phyloP scores from a whole-genome alignment of 176 grass and related monocot species.

The Ananas comosus region DNA sequence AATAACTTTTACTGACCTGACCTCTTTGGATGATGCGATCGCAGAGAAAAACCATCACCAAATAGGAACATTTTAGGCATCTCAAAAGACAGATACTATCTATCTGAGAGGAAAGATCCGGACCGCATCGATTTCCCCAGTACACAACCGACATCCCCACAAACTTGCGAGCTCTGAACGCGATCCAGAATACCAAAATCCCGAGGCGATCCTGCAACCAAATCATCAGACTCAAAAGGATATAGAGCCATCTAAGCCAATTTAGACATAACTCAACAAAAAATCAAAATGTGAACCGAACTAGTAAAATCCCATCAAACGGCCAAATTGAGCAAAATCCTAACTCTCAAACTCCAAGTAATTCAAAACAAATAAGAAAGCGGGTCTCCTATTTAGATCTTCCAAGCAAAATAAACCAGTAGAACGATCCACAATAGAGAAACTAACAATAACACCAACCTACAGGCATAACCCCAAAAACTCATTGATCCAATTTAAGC shows the following conservation, averaged over 20 bases:
- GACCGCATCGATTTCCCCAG: slow-evolving; percentile 25
- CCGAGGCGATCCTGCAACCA: slow-evolving; percentile 30
- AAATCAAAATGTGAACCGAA: too few species aligned
- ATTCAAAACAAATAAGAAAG: too few species aligned
- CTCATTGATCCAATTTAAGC: not conserved
- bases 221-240: slow-evolving; percentile 27
- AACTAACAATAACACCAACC: not conserved
- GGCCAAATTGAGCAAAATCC: too few species aligned
- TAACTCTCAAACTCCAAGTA: too few species aligned
- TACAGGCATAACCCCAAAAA: not conserved
- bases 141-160: too few species aligned
- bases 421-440: slow-evolving; percentile 3
- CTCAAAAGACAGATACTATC: slow-evolving; percentile 42
- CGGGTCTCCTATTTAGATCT: too few species aligned
- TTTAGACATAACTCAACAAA: too few species aligned
- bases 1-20: slow-evolving; percentile 37
- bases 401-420: not conserved
- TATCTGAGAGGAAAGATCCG: slow-evolving; percentile 52
- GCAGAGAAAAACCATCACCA: slow-evolving; percentile 43
- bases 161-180: too few species aligned
- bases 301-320: too few species aligned
- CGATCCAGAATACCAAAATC: too few species aligned
- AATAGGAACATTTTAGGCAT: slow-evolving; percentile 60
- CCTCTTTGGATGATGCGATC: slow-evolving; percentile 28
- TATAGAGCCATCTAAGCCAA: too few species aligned